These are phyloP conservation scores for Berberis vulgaris DNA, from an alignment of 164 flowering plant species.

Conservation along the genomic window DNA sequence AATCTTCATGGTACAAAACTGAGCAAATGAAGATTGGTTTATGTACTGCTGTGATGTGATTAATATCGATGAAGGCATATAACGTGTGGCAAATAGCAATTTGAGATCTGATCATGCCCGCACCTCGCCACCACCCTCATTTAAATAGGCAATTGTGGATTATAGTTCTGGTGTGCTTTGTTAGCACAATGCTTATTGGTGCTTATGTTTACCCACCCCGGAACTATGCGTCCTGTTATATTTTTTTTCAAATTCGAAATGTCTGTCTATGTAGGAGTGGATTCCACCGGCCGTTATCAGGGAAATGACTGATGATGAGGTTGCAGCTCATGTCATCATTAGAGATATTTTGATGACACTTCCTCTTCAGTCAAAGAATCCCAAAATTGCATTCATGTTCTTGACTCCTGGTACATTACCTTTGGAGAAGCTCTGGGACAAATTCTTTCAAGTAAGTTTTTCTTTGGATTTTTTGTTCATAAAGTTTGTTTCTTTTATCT, in stretches of 20 bases:
- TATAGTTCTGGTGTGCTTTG: slow-evolving; percentile 59
- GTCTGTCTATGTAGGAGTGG: slow-evolving; percentile 52
- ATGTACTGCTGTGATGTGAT: slow-evolving; percentile 24
- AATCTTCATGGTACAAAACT: background rate
- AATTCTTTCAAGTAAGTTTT: slow-evolving; percentile 65
- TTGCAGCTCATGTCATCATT: slow-evolving; percentile 68
- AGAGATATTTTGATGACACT: slow-evolving; percentile 56
- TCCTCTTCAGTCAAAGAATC: slow-evolving; percentile 30
- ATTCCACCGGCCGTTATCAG: slow-evolving; percentile 74
- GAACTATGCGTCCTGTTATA: slow-evolving; percentile 49
- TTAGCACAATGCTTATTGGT: slow-evolving; percentile 58
- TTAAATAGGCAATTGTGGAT: slow-evolving; percentile 79
- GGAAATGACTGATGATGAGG: slow-evolving; percentile 72
- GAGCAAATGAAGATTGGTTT: background rate
- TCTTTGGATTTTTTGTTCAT: slow-evolving; percentile 1
- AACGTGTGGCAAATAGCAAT: slow-evolving; percentile 61
- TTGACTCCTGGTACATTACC: slow-evolving; percentile 76
- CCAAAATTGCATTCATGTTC: slow-evolving; percentile 94
- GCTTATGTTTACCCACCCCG: slow-evolving; percentile 74
- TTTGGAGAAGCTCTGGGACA: slow-evolving; percentile 90
- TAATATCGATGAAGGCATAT: slow-evolving; percentile 46
- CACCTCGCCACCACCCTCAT: slow-evolving; percentile 66
- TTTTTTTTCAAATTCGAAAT: slow-evolving; percentile 56
- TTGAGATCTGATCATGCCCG: slow-evolving; percentile 51
- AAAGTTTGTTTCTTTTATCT: background rate